Evolutionary conservation across 169 alveolate genomes (phyloP), one percentile per base, ranked within the genome.

Genomic region (Neospora caninum): DNA sequence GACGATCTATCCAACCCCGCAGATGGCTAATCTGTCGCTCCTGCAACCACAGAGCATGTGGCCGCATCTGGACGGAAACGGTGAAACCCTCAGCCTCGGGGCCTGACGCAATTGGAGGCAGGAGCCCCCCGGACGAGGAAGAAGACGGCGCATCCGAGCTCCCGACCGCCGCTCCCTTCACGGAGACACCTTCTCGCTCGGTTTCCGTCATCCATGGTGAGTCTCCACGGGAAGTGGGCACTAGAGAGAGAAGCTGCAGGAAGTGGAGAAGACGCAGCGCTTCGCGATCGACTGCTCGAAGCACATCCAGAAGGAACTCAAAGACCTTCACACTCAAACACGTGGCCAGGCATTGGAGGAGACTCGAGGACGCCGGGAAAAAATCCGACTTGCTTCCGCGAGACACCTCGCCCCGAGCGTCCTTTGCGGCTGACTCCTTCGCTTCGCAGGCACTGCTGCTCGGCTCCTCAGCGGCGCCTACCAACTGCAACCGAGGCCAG

Each of bases 301-400:
- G 41, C 0, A 64, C 92, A 49, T 92, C 95, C 39, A 92, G 43
- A 41, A 92, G 43, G 67, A 84, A 92, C 78, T 92, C 95, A 18
- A 92, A 45, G 69, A 69, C 34, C 31, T 49, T 58, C 58, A 84
- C 92, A 39, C 88, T 88, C 88, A 92, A 82, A 82, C 95, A 92
- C n/a, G 95, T 69, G 2, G 88, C 92, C n/a, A 92, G 88, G 58
- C 89, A 82, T 38, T 42, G 89, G 38, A 82, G 86, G 1, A 78
- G 27, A 78, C 49, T 38, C 29, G 86, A 78, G 45, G 86, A 78
- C 7, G 73, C n/a, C 34, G 73, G 73, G 31, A 64, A 64, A 6
- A 27, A 16, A 64, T 64, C 7, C 39, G 86, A 13, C 45, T 69
- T 69, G 7, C 82, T 18, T 4, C 58, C 58, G 13, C 58, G 58